Conservation (phyloP, 106 monocot species). For the Allium cepa region DNA sequence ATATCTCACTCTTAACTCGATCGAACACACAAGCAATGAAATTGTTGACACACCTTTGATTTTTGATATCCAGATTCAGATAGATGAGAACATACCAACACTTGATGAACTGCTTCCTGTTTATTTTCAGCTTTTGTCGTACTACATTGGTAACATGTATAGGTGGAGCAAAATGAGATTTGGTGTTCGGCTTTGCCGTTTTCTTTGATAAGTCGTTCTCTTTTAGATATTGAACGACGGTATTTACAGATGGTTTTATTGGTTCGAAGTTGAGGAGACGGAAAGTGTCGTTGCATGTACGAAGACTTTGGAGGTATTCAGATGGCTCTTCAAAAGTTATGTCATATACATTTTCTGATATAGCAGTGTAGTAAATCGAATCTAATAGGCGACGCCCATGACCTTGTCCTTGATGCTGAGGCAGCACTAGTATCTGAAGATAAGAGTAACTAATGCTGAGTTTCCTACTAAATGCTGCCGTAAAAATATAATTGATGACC, state of each 20-base stretch:
- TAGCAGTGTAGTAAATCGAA: conserved; percentile 55
- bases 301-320: conserved; percentile 83
- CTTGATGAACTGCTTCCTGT: conserved; percentile 75
- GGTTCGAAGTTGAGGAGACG: conserved; percentile 60
- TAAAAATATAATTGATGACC: too few relatives aligned
- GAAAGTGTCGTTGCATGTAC: conserved; percentile 60
- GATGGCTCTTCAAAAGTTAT: conserved; percentile 95
- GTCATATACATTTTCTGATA: conserved; percentile 71
- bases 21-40: conserved; percentile 46
- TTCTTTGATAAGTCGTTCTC: conserved; percentile 46
- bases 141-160: conserved; percentile 23
- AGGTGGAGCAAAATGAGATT: conserved; percentile 36
- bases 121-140: conserved; percentile 81
- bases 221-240: conserved; percentile 43
- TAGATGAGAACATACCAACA: conserved; percentile 89
- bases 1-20: conserved; percentile 46
- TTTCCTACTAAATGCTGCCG: neutral
- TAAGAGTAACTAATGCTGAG: conserved; percentile 8
- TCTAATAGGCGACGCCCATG: conserved; percentile 71
- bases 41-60: conserved; percentile 37
- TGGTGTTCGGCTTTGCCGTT: conserved; percentile 26
- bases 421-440: conserved; percentile 79
- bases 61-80: conserved; percentile 35
- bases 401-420: conserved; percentile 70
- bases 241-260: conserved; percentile 28